Evolutionary conservation across 2,329 filamentous ascomycete species (phyloP).

Genomic region (Colletotrichum tofieldiae): DNA sequence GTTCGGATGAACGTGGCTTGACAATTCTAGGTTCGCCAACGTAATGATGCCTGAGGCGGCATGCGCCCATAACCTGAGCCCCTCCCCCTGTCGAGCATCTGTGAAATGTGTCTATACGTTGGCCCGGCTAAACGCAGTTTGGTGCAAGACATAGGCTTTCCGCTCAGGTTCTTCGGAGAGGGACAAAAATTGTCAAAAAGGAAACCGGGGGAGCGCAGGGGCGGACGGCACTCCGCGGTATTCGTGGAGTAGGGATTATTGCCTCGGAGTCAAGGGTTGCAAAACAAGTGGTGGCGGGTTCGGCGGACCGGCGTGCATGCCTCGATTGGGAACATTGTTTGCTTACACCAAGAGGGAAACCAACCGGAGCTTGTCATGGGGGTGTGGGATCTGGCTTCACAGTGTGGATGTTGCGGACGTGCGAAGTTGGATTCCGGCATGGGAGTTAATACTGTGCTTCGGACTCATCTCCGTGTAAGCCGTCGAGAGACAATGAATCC

Average conservation of each 20-base stretch:
- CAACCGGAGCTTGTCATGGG: conserved; percentile 40
- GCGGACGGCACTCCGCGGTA: neutral
- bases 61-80: neutral
- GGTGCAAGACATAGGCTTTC: neutral
- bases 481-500: neutral
- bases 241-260: neutral
- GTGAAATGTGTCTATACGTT: neutral
- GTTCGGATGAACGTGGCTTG: neutral
- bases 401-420: conserved; percentile 41
- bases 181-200: neutral
- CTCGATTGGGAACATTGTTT: conserved; percentile 38
- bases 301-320: conserved; percentile 21
- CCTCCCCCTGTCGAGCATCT: neutral
- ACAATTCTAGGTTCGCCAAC: neutral
- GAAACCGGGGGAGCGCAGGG: conserved; percentile 2
- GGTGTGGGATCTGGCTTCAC: conserved; percentile 41
- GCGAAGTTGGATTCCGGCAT: conserved; percentile 32
- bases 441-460: conserved; percentile 41
- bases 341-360: conserved; percentile 31
- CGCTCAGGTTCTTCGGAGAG: neutral
- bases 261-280: neutral
- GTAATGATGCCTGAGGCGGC: neutral
- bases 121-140: neutral
- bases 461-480: conserved; percentile 34
- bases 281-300: conserved; percentile 20